Evolutionary conservation across 495 filamentous ascomycete genomes (phyloP), one percentile per base, ranked within the genome.

Genomic region (Neurospora sp.): DNA sequence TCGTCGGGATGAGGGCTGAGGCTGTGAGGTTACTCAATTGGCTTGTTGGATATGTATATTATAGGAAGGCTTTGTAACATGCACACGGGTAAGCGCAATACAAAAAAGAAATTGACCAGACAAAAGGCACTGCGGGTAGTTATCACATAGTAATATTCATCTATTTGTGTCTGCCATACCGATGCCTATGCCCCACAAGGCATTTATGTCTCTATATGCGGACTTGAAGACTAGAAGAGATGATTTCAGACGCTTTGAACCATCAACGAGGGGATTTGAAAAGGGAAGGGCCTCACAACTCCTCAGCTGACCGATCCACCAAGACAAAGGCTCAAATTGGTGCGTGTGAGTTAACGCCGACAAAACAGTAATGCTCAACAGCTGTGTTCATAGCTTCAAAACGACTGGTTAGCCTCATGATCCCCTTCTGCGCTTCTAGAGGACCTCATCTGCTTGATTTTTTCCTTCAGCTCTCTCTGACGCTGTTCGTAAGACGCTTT

Each of bases 401-500:
- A 65, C 53, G 75, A 76, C 76, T 76, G 72, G 83, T 86, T 86
- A 85, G 85, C 85, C 81, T 79, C 77, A 80, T 76, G 77, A 74
- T 82, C 79, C 80, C 77, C 75, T 72, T 82, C 77, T 76, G 83
- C 81, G 76, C 79, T 83, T 80, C 82, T 84, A 78, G 83, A 85
- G 81, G 83, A 83, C 83, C 85, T 87, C 85, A 87, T 86, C 85
- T 88, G 84, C 82, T 90, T 89, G 71, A 93, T 85, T 79, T 87
- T 89, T 78, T 93, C 90, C 77, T 87, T 88, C 14, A 92, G 85
- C 71, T 92, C 83, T 77, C 83, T 88, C 81, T 93, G 90, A 68
- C 88, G 87, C 68, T 91, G 83, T 78, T 89, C 85, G 74, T 84
- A 90, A 61, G 79, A 81, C 73, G 82, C 79, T 78, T 81, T 83